Evolutionary conservation across 768 basidiomycete species (phyloP), one percentile per base, ranked within the genome.

Genomic region (Lactarius tabidus): DNA sequence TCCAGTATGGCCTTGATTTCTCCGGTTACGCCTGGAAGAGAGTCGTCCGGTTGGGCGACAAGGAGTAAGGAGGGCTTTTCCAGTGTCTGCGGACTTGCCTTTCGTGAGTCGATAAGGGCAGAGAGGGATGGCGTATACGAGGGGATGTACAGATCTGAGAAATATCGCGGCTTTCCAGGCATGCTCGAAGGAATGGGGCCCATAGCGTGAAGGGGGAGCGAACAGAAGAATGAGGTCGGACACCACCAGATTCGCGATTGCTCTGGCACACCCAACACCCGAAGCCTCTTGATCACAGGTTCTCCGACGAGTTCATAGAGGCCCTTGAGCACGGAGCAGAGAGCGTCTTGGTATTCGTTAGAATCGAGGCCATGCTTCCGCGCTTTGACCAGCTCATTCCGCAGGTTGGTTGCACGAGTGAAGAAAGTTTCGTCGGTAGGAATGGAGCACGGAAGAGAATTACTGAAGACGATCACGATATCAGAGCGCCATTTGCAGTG

Each of bases 201-300:
- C 39, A 68, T 68, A 18, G 68, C 67, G 9, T 69, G 68, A 12
- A 69, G 51, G 20, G 68, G 68, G 26, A 69, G 67, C 15, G 20
- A 64, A 31, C 43, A 58, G 31, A 69, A 63, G 3, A 26, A n/a
- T 0, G 45, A 48, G 0, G 45, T 48, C 0, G 45, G 45, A 12
- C 45, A 48, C 45, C 45, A 48, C 45, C 45, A 48, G 45, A 48
- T 4, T 4, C 23, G 23, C 14, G 45, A 48, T n/a, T 48, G 45
- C 35, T 68, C 60, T 7, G 60, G 48, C 12, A 62, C 28, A 3
- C 61, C 38, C 18, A 66, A 39, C 31, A 17, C 23, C 14, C 57
- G 48, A 15, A 66, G 51, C 14, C 20, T 31, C 14, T 36, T 6
- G n/a, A 68, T 35, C 23, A 65, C 45, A 0, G 59, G 60, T 7